Conservation (phyloP, 2,329 filamentous ascomycete genomes). For the Daldinia eschscholtzii region DNA sequence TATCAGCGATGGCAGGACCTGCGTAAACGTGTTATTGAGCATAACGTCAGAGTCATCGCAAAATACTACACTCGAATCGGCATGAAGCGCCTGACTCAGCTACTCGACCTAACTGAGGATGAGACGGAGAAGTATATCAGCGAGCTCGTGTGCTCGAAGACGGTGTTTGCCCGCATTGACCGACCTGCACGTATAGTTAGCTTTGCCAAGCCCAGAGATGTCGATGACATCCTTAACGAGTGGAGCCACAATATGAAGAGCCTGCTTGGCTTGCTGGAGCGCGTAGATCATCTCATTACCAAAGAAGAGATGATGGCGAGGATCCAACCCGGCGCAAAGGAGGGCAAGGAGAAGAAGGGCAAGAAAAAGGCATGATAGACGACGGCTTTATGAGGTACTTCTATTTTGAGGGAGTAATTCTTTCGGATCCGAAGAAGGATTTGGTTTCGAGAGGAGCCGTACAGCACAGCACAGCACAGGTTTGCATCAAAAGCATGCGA, state of each 20-base stretch:
- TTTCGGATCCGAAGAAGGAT: conserved; percentile 28
- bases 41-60: conserved; percentile 96
- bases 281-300: conserved; percentile 97
- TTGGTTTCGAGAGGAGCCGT: conserved; percentile 27
- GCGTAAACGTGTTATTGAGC: conserved; percentile 98
- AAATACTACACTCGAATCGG: conserved; percentile 99
- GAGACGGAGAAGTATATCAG: conserved; percentile 99
- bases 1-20: conserved; percentile 91
- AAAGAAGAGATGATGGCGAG: conserved; percentile 99
- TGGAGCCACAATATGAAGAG: conserved; percentile 99
- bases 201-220: conserved; percentile 94
- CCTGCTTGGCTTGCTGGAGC: conserved; percentile 83
- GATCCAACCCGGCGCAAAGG: conserved; percentile 76
- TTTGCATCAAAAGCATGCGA: conserved; percentile 48
- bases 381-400: conserved; percentile 20
- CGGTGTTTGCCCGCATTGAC: conserved; percentile 97
- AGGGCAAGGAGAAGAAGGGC: conserved; percentile 53
- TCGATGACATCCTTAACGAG: conserved; percentile 96
- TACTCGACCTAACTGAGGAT: conserved; percentile 91
- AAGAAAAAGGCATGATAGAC: conserved; percentile 52
- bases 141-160: conserved; percentile 96
- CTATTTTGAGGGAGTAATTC: conserved; percentile 36
- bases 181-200: conserved; percentile 90
- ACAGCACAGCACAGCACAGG: conserved; percentile 35
- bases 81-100: conserved; percentile 88